Evolutionary conservation across 768 basidiomycete genomes (phyloP), one percentile per base, ranked within the genome.

Genomic region (Termitomyces eurrhizus): DNA sequence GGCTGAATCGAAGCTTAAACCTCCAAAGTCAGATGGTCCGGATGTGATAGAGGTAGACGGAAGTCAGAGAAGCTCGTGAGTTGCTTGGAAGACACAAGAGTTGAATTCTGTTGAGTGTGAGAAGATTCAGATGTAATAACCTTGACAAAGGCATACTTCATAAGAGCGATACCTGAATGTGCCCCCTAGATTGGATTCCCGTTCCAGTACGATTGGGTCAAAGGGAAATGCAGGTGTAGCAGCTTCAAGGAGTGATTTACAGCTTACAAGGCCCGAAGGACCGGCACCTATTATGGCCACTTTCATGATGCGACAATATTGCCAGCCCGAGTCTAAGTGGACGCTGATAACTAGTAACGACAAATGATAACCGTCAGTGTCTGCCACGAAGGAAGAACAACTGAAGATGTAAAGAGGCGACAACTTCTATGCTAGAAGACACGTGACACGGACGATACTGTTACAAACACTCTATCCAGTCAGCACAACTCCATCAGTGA

Each of bases 31-130:
- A 82, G 66, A 64, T 84, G 82, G 66, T 84, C 83, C 13, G 73
- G 67, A 58, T 81, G 78, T 14, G 71, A 68, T 12, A 75, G 61
- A 12, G 83, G 79, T 33, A 83, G 69, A 13, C 84, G 80, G 68
- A 83, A 85, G 68, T 86, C 84, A 35, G 81, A 82, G 70, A 85
- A 86, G 59, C 77, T 76, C 5, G 85, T 86, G 39, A 86, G 72
- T 66, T 85, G 83, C 65, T 85, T 85, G 13, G 80, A 81, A 14
- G 79, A 82, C n/a, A 84, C 83, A 26, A 84, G 70, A 21, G 71
- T 74, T 13, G 80, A 76, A 56, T 81, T 78, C 81, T 83, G 67
- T 37, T 26, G 12, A 54, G 11, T 7, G 29, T 56, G 37, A 48
- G 33, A 39, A 49, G 16, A 21, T 21, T 21, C 21, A 21, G 21